A percentile compares a stretch with the other conserved stretches of the same genome.
Evolutionary conservation across 164 flowering plant genomes (phyloP).

Genomic region (Stephania cephalantha): DNA sequence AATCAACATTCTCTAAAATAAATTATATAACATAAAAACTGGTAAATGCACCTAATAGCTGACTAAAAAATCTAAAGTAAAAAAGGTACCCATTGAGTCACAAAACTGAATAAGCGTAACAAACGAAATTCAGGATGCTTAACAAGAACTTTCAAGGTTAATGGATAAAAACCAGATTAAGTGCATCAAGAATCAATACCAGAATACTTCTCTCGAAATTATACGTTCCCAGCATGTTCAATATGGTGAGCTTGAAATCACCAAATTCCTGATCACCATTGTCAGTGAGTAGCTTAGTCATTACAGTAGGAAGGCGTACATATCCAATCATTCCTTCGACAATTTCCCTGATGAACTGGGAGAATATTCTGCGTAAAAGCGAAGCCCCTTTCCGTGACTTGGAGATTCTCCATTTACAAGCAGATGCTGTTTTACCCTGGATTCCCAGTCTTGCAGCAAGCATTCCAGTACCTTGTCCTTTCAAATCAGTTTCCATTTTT

Average conservation of each 20-base stretch:
- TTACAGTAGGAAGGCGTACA: slow-evolving; percentile 79
- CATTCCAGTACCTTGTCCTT: slow-evolving; percentile 20
- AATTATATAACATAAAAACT: background rate
- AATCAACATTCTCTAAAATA: background rate
- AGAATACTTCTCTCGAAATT: slow-evolving; percentile 91
- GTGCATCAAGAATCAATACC: slow-evolving; percentile 36
- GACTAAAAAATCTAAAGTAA: background rate
- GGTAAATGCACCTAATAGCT: background rate
- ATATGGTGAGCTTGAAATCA: slow-evolving; percentile 77
- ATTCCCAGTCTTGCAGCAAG: slow-evolving; percentile 17
- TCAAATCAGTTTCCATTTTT: slow-evolving; percentile 19
- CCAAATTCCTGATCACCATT: slow-evolving; percentile 94
- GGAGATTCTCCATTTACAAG: slow-evolving; percentile 48
- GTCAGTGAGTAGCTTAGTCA: slow-evolving; percentile 88
- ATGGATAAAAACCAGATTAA: background rate
- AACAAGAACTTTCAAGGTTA: background rate
- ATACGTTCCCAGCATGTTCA: slow-evolving; percentile 90
- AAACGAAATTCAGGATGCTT: background rate
- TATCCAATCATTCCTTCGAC: slow-evolving; percentile 97
- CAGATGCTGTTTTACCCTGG: slow-evolving; percentile 21
- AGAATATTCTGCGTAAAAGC: slow-evolving; percentile 55
- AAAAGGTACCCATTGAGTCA: background rate
- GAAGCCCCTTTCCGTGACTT: slow-evolving; percentile 41
- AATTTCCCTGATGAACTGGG: slow-evolving; percentile 78
- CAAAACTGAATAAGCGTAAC: background rate